Percentiles rank a stretch among this genome's conserved stretches.
phyloP scores from a whole-genome alignment of 257 asterid species.

The Ilex asprella region DNA sequence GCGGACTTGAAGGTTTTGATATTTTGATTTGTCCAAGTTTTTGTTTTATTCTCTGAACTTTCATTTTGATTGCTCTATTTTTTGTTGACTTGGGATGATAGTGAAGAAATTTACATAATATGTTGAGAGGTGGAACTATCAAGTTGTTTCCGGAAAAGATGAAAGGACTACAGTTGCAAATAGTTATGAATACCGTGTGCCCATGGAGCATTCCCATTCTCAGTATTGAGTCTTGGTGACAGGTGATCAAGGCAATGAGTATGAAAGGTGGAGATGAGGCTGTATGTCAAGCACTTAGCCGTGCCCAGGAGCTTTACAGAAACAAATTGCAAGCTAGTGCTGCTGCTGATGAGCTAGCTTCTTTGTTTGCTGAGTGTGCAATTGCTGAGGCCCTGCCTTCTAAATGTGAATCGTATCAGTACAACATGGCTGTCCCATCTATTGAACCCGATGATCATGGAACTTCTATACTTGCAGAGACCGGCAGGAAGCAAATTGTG shows the following conservation, averaged over 20 bases:
- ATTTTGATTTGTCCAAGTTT: too few relatives aligned
- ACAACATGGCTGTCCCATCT: constrained; percentile 3
- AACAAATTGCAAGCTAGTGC: constrained; percentile 55
- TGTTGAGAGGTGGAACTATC: too few relatives aligned
- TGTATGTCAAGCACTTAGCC: constrained; percentile 48
- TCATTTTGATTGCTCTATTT: too few relatives aligned
- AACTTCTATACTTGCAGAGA: constrained; percentile 53
- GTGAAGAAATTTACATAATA: too few relatives aligned
- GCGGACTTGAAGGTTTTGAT: too few relatives aligned
- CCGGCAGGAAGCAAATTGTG: constrained; percentile 69
- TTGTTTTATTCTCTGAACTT: too few relatives aligned
- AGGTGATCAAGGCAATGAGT: constrained; percentile 88
- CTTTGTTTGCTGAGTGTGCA: constrained; percentile 87
- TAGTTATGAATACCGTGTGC: too few relatives aligned
- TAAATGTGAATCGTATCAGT: constrained; percentile 24
- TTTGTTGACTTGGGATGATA: too few relatives aligned
- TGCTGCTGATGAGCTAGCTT: constrained; percentile 84
- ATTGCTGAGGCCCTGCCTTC: constrained; percentile 78
- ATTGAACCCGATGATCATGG: neutral
- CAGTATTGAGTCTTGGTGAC: constrained; percentile 6
- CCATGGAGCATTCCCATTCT: neutral
- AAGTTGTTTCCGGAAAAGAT: too few relatives aligned
- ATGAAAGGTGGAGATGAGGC: constrained; percentile 78
- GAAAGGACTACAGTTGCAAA: too few relatives aligned
- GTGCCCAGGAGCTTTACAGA: constrained; percentile 67